Evolutionary conservation across 768 basidiomycete genomes (phyloP).

Genomic region (Mycena latifolia): DNA sequence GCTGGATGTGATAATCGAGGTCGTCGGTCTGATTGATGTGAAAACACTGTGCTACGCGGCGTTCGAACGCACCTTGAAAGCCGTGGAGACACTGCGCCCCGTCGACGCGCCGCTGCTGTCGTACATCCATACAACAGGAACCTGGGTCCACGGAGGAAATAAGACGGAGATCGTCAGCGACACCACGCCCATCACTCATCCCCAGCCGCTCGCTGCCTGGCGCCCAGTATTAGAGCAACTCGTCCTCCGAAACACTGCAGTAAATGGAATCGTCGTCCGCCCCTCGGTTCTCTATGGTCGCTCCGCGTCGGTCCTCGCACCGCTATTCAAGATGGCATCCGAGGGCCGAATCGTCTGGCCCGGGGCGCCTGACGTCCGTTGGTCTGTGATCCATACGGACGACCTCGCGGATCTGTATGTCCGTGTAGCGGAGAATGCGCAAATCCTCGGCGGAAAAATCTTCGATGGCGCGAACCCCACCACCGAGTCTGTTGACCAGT

Average conservation of each 20-base stretch:
- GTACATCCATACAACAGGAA: conserved; percentile 60
- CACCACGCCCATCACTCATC: conserved; percentile 45
- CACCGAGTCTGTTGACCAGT: conserved; percentile 55
- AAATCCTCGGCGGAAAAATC: conserved; percentile 51
- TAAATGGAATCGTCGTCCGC: conserved; percentile 61
- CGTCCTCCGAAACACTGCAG: conserved; percentile 41
- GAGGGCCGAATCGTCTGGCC: conserved; percentile 42
- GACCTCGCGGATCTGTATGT: conserved; percentile 60
- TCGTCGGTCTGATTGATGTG: conserved; percentile 41
- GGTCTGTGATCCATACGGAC: conserved; percentile 54
- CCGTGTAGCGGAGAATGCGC: conserved; percentile 52
- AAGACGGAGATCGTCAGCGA: conserved; percentile 47
- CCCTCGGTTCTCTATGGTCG: conserved; percentile 59
- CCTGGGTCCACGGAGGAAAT: conserved; percentile 58
- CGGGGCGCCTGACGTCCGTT: conserved; percentile 30
- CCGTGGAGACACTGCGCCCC: conserved; percentile 42
- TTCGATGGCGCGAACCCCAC: conserved; percentile 56
- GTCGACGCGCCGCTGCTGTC: conserved; percentile 50
- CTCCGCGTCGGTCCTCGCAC: conserved; percentile 48
- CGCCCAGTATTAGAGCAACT: conserved; percentile 48
- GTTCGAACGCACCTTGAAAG: conserved; percentile 41
- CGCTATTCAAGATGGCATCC: conserved; percentile 46
- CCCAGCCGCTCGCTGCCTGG: conserved; percentile 46
- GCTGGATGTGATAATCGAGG: conserved; percentile 51
- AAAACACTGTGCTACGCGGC: conserved; percentile 32